These are phyloP conservation scores for Yarrowia keelungensis DNA, from an alignment of 805 yeast species.

Conservation along the genomic window DNA sequence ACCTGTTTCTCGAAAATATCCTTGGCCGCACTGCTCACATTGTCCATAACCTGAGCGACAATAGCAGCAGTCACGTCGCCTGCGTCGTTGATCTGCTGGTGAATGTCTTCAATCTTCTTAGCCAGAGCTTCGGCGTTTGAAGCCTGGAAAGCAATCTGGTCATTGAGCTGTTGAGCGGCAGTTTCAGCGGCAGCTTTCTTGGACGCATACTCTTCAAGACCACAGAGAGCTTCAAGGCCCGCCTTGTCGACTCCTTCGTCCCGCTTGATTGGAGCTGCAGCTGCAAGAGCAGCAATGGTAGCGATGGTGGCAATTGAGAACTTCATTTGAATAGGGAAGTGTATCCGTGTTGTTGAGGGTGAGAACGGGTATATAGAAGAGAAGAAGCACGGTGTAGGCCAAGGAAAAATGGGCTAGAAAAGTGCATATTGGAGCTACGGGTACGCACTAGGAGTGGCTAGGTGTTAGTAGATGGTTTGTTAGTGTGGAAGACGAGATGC, in stretches of 20 bases:
- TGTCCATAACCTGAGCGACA: conserved; percentile 8
- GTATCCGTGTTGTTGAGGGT: too few species aligned
- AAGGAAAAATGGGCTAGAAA: too few species aligned
- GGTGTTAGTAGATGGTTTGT: too few species aligned
- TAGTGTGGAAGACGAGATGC: too few species aligned
- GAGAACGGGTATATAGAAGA: too few species aligned
- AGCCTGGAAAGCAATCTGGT: neutral
- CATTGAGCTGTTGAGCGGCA: conserved; percentile 1
- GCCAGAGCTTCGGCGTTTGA: neutral
- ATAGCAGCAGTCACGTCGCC: conserved; percentile 1
- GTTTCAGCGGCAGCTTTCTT: neutral
- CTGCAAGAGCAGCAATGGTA: neutral
- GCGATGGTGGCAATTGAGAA: conserved; percentile 1
- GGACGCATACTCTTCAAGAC: neutral
- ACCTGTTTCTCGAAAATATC: neutral
- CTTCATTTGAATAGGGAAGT: neutral
- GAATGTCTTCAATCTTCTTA: neutral
- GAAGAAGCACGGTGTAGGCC: too few species aligned
- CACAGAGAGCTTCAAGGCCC: conserved; percentile 3
- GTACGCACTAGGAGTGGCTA: too few species aligned
- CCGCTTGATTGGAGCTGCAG: conserved; percentile 13
- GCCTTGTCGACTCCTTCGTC: neutral
- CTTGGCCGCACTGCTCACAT: neutral
- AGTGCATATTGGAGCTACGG: too few species aligned
- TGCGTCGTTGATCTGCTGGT: neutral